These are phyloP conservation scores for Centaurea solstitialis DNA, from an alignment of 129 eudicot species.

Conservation along the genomic window DNA sequence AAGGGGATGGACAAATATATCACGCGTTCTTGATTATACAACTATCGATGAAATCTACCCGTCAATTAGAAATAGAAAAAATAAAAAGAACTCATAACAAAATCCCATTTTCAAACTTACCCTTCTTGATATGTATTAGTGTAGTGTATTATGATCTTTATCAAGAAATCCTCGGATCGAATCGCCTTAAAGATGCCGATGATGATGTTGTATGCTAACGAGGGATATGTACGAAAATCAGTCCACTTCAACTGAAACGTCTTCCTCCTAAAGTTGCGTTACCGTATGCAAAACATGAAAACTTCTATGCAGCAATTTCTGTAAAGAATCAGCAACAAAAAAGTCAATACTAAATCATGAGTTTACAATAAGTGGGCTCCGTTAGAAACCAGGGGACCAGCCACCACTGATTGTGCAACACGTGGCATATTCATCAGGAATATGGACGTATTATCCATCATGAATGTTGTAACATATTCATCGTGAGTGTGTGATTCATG, in stretches of 20 bases:
- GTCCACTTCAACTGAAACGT: slow-evolving; percentile 35
- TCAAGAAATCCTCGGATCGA: slow-evolving; percentile 29
- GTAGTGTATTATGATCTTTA: slow-evolving; percentile 15
- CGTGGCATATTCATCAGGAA: too few relatives aligned
- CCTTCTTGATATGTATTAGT: slow-evolving; percentile 34
- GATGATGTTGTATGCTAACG: slow-evolving; percentile 33
- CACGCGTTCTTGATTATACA: slow-evolving; percentile 26
- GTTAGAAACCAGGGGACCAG: too few relatives aligned
- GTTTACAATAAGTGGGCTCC: neutral
- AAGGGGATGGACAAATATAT: slow-evolving; percentile 42
- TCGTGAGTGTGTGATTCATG: too few relatives aligned
- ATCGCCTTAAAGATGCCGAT: slow-evolving; percentile 26
- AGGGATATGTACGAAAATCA: slow-evolving; percentile 43
- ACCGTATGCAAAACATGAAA: slow-evolving; percentile 47
- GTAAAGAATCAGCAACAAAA: slow-evolving; percentile 17
- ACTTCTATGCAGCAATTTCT: slow-evolving; percentile 78
- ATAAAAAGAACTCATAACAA: slow-evolving; percentile 25
- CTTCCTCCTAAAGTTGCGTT: slow-evolving; percentile 55
- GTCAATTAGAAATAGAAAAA: slow-evolving; percentile 32
- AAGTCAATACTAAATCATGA: neutral
- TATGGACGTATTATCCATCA: too few relatives aligned
- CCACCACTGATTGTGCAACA: too few relatives aligned
- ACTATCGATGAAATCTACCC: slow-evolving; percentile 32
- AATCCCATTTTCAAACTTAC: slow-evolving; percentile 33
- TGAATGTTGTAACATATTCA: too few relatives aligned